Evolutionary conservation across 768 basidiomycete genomes (phyloP), one percentile per base, ranked within the genome.

Genomic region (Tulasnella sp.): DNA sequence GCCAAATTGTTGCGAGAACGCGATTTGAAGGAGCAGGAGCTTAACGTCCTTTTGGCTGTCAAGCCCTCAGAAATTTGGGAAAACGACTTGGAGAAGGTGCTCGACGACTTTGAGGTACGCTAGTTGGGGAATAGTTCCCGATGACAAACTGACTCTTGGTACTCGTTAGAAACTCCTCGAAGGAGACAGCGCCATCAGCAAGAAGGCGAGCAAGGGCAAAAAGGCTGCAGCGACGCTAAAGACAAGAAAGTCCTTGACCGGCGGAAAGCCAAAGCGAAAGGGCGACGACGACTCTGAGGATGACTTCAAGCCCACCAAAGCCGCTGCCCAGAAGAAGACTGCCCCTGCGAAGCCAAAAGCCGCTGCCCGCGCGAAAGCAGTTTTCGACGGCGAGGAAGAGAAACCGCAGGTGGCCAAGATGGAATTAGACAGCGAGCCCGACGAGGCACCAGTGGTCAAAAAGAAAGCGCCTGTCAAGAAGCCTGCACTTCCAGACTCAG

Each of bases 31-130:
- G 93, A 97, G 83, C 80, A 82, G 2, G 96, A 99, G 82, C 86
- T 99, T 34, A 85, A 95, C 31, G 84, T 81, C 3, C 86, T 99
- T 45, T 89, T 98, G 29, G 88, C 91, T 78, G 90, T 91, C 77
- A 89, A 89, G 0, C 93, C 95, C 0, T 89, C 88, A 77, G 88
- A 92, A 78, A 85, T 99, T 78, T 99, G 97, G 97, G 93, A 94
- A 80, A 85, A 85, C 11, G 97, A 99, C 80, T 85, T 99, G 22
- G 94, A 97, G 79, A 84, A 82, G 45, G 96, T 99, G 86, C 82
- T 94, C 54, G 86, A 83, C 37, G 90, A 92, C 82, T 98, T 95
- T 95, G 87, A 92, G 84, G 96, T 93, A 85, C 15, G 76, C 49
- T 17, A 22, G 22, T 54, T 25, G 29, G 7, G 71, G 72, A 42